Base-by-base conservation (phyloP, 2,329 filamentous ascomycete species). In the Malbranchea cinnamomea region DNA sequence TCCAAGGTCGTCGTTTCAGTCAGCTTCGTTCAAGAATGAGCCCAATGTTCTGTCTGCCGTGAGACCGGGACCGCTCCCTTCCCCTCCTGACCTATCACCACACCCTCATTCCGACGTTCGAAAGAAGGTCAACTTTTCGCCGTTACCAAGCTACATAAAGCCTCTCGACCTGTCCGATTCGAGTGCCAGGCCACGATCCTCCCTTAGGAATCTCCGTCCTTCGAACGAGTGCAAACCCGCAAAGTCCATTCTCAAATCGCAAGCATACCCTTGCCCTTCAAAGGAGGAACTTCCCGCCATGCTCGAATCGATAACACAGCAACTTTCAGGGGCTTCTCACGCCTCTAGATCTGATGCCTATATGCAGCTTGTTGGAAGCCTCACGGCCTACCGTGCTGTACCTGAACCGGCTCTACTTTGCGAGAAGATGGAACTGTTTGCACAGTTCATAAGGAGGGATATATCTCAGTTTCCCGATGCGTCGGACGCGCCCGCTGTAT, bases 391-490 rank as follows among this genome's bases (percentile, higher is more conserved):
- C 34, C 81, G 85, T 38, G 79, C 81, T 41, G 59, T 91, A 9
- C 84, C 84, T 0, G 78, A 89, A 41, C 62, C 72, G 20, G 70
- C 78, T 33, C 74, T 74, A 7, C 62, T 92, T 32, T 68, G 73
- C 34, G 69, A 71, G 29, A 91, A 89, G 52, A 77, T 94, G 64
- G 66, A 68, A 7, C 57, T 81, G 2, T 67, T 95, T 35, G 72
- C 73, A 41, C 77, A 83, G 36, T 93, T 84, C 48, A 82, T 95
- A 32, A 74, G 78, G 44, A 70, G 85, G 36, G 89, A 98, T 48
- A 64, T 93, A 14, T 68, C 65, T 5, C 65, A 72, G 7, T 74
- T 71, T 63, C 67, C 20, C 49, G 64, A 4, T 58, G 66, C 35
- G 67, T 71, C 29, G 55, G 51, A 48, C 26, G 59, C 59, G 33